Base-by-base conservation (phyloP, 148 eudicot species). In the Arbutus unedo region DNA sequence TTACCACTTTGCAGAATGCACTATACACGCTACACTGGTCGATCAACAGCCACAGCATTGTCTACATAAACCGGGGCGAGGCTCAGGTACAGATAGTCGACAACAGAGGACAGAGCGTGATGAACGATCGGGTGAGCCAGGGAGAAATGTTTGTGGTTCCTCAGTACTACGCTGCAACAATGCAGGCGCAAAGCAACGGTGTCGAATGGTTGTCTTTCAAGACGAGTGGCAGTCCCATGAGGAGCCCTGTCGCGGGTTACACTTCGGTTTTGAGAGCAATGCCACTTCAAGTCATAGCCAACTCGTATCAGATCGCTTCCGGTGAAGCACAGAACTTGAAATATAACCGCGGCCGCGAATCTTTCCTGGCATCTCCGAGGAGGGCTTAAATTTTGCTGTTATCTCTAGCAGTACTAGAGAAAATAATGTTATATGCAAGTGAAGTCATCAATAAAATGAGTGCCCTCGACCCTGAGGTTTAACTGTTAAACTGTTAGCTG, bases 121-220 rank as follows among this genome's bases (percentile, higher is more conserved):
- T 93, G 91, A 90, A 87, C 75, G 91, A 92, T 57, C 80, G 79
- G 7, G 94, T 92, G 77, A 87, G 49, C 18, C 82, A 84, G 82
- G 95, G 98, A 1, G 88, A 90, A 76, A 90, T 94, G 89, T 89
- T 91, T 21, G 92, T 92, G 60, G 81, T 91, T 13, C 97, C 97
- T 53, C 95, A 93, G 86, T 92, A 19, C 89, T 91, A 71, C 41
- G 78, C 87, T 43, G 72, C 89, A 23, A 85, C 91, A 3, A 76
- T 85, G 10, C 84, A 48, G 49, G 95, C 97, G 5, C 95, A 92
- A 59, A 81, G 78, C 47, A 74, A 87, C 0, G 97, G 95, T 16
- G 79, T 93, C 50, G 93, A 93, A 59, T 93, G 88, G 76, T 90
- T 93, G 57, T 68, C 90, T 1, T 87, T 93, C 82, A 89, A 91